These are phyloP conservation scores for Eucalyptus melliodora DNA, from an alignment of 345 rosid genomes.

Conservation along the genomic window DNA sequence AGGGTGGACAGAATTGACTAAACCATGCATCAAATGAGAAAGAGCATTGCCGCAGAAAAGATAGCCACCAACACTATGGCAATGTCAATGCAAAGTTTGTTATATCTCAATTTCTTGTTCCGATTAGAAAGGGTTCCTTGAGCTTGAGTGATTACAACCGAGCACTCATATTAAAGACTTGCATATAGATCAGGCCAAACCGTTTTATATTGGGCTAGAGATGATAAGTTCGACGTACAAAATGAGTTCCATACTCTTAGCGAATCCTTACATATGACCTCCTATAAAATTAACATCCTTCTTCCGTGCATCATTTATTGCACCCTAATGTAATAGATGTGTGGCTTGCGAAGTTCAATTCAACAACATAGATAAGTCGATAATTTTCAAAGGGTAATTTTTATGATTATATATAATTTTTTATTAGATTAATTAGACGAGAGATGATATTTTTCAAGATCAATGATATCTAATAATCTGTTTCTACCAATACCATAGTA, in stretches of 20 bases:
- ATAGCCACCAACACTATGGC: background rate
- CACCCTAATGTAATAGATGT: background rate
- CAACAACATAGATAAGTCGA: background rate
- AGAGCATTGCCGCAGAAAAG: background rate
- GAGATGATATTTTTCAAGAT: background rate
- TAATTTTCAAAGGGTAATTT: background rate
- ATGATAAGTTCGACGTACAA: background rate
- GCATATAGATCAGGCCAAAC: background rate
- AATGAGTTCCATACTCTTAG: background rate
- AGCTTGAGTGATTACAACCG: background rate
- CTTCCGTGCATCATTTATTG: background rate
- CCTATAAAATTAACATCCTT: background rate
- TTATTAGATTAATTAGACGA: background rate
- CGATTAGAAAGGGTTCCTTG: background rate
- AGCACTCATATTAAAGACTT: background rate
- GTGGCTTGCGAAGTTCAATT: background rate
- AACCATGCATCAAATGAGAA: background rate
- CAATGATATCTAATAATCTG: background rate
- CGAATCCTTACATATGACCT: background rate
- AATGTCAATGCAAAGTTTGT: background rate
- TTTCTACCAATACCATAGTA: background rate
- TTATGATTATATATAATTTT: background rate
- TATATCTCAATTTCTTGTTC: background rate
- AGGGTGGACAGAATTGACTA: background rate
- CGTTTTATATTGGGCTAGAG: background rate